Evolutionary conservation across 2,329 filamentous ascomycete species (phyloP).

Genomic region (Hypoxylon sp.): DNA sequence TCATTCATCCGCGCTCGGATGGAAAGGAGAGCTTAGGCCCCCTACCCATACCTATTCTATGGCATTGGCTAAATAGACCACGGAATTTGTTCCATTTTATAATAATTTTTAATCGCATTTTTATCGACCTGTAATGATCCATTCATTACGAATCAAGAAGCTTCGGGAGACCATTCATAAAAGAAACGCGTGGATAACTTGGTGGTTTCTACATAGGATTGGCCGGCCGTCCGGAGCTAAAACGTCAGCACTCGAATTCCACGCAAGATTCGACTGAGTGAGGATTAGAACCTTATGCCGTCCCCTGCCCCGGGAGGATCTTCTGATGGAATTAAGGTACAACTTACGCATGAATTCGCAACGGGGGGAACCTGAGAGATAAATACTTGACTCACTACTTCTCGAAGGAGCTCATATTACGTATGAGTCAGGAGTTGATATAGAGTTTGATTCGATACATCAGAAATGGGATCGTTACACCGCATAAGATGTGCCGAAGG

Average conservation of each 20-base stretch:
- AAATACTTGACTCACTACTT: neutral
- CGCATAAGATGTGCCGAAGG: neutral
- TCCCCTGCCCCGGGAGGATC: neutral
- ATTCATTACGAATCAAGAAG: neutral
- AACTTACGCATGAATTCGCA: slow-evolving; percentile 4
- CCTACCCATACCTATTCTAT: neutral
- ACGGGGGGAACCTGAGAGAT: neutral
- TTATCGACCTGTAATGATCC: neutral
- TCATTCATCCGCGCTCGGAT: neutral
- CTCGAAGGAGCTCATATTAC: neutral
- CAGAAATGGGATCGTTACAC: slow-evolving; percentile 5
- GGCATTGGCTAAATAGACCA: neutral
- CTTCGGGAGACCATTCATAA: neutral
- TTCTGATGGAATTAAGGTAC: neutral
- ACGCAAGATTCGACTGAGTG: neutral
- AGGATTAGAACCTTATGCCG: neutral
- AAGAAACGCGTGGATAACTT: slow-evolving; percentile 3
- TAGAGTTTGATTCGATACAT: slow-evolving; percentile 1
- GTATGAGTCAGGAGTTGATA: neutral
- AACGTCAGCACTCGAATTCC: slow-evolving; percentile 4
- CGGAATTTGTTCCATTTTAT: neutral
- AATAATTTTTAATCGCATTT: neutral
- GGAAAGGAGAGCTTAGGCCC: neutral
- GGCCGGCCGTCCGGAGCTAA: neutral
- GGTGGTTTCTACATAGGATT: neutral